Percentiles rank a stretch among this genome's conserved stretches.
Conservation (phyloP, 345 rosid species). For the Salix purpurea region DNA sequence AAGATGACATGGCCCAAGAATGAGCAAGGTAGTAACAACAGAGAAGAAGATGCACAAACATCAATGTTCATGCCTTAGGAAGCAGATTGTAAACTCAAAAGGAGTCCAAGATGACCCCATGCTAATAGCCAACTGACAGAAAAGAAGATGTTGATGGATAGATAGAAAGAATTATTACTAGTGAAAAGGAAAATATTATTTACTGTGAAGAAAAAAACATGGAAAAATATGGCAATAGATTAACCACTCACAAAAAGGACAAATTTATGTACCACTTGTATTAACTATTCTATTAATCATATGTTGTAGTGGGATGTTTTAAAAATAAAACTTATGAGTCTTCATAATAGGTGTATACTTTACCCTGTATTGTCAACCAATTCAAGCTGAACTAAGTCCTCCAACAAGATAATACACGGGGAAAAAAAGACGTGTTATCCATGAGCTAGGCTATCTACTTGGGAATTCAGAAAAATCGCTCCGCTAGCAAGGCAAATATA, state of each 20-base stretch:
- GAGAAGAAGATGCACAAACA: not conserved
- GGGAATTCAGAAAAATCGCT: not conserved
- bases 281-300: not conserved
- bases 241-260: too few relatives aligned
- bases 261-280: not conserved
- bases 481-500: conserved; percentile 22
- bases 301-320: not conserved
- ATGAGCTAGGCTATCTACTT: not conserved
- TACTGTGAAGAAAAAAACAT: not conserved
- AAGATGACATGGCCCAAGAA: not conserved
- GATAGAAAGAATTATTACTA: not conserved
- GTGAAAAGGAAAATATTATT: not conserved
- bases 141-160: not conserved
- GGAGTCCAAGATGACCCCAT: not conserved
- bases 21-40: not conserved
- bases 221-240: not conserved
- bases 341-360: not conserved
- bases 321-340: not conserved
- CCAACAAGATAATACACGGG: not conserved
- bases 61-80: not conserved
- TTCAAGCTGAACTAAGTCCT: not conserved
- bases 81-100: not conserved
- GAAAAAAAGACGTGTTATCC: not conserved
- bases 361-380: not conserved
- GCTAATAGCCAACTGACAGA: not conserved